Evolutionary conservation across 306 rosid species (phyloP).

Genomic region (Cucurbita pepo): DNA sequence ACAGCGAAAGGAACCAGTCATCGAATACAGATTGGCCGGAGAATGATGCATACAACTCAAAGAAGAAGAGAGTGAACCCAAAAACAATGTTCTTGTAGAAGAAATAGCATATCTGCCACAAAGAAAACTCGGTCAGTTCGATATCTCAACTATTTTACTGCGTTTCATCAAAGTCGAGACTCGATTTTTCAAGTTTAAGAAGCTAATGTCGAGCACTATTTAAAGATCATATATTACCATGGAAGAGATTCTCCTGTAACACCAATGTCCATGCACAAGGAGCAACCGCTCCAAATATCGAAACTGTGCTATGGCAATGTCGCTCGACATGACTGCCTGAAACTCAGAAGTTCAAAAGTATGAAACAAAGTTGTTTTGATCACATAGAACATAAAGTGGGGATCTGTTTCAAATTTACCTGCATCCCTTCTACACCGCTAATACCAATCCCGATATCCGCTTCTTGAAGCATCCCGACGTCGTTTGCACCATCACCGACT

Average conservation of each 20-base stretch:
- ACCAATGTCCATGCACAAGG: slow-evolving; percentile 99
- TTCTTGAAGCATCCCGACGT: slow-evolving; percentile 99
- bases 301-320: slow-evolving; percentile 91
- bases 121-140: slow-evolving; percentile 10
- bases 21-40: slow-evolving; percentile 76
- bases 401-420: slow-evolving; percentile 33
- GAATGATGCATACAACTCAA: slow-evolving; percentile 62
- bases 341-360: slow-evolving; percentile 6
- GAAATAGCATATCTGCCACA: slow-evolving; percentile 83
- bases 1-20: slow-evolving; percentile 78
- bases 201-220: not conserved
- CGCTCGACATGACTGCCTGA: slow-evolving; percentile 98
- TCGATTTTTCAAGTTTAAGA: not conserved
- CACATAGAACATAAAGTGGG: not conserved
- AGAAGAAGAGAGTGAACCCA: slow-evolving; percentile 85
- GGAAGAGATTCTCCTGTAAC: slow-evolving; percentile 91
- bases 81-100: slow-evolving; percentile 89
- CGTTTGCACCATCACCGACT: slow-evolving; percentile 98
- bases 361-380: not conserved
- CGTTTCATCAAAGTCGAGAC: too few species aligned
- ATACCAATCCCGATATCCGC: slow-evolving; percentile 97
- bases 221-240: slow-evolving; percentile 36
- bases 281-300: slow-evolving; percentile 80
- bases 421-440: slow-evolving; percentile 99
- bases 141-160: not conserved